Evolutionary conservation across 805 yeast species (phyloP).

Genomic region (Yueomyces sp.): DNA sequence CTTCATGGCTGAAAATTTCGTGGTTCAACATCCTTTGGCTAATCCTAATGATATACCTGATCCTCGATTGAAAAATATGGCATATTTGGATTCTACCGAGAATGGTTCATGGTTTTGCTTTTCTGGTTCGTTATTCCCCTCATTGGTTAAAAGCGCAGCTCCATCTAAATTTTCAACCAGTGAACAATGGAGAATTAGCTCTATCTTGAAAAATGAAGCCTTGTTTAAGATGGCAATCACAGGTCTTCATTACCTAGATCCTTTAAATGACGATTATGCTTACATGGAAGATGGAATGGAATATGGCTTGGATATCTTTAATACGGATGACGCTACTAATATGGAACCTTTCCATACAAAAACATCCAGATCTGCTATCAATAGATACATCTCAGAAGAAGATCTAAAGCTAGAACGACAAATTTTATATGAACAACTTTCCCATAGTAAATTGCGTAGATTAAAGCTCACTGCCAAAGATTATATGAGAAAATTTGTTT

Average conservation of each 20-base stretch:
- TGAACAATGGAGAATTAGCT: constrained; percentile 31
- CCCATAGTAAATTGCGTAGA: constrained; percentile 3
- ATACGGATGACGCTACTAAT: not conserved
- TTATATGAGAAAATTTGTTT: constrained; percentile 19
- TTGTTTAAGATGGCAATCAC: constrained; percentile 30
- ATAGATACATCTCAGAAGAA: constrained; percentile 15
- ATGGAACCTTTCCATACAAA: not conserved
- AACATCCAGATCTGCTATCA: not conserved
- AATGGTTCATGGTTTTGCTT: constrained; percentile 75
- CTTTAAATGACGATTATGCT: constrained; percentile 1
- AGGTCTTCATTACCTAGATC: constrained; percentile 32
- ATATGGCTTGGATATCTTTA: not conserved
- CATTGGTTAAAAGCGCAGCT: constrained; percentile 71
- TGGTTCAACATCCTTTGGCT: constrained; percentile 56
- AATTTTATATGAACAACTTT: constrained; percentile 14
- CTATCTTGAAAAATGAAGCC: constrained; percentile 26
- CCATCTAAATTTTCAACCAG: constrained; percentile 29
- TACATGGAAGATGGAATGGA: not conserved
- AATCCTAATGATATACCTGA: constrained; percentile 14
- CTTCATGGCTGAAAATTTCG: constrained; percentile 27
- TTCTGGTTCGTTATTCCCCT: constrained; percentile 66
- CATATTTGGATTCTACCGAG: constrained; percentile 53
- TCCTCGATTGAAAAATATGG: constrained; percentile 28
- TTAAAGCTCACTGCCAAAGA: constrained; percentile 6
- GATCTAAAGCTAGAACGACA: constrained; percentile 6